These are phyloP conservation scores for Leccinum pellstonianum DNA, from an alignment of 768 basidiomycete genomes.

Conservation along the genomic window DNA sequence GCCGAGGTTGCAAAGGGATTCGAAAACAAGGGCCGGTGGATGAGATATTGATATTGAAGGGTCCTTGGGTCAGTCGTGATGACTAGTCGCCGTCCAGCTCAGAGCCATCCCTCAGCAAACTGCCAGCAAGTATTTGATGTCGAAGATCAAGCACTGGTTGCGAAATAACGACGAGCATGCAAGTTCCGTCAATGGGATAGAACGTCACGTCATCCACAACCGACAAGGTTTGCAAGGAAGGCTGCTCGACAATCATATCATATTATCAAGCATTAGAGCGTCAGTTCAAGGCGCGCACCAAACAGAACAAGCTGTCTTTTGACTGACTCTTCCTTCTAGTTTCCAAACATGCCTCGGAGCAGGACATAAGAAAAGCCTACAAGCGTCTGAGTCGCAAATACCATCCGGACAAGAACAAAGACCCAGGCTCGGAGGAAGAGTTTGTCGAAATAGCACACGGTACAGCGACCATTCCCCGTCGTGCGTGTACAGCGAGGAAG, in stretches of 20 bases:
- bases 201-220: too few relatives aligned
- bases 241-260: too few relatives aligned
- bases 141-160: too few relatives aligned
- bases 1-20: constrained; percentile 49
- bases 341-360: constrained; percentile 76
- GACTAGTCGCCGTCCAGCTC: constrained; percentile 11
- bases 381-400: constrained; percentile 84
- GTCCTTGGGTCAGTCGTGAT: constrained; percentile 45
- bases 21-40: constrained; percentile 58
- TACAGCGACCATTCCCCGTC: constrained; percentile 36
- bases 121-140: constrained; percentile 31
- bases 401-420: constrained; percentile 96
- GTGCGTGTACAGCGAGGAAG: background rate
- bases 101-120: constrained; percentile 41
- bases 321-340: constrained; percentile 40
- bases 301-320: constrained; percentile 16
- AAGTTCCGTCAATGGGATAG: too few relatives aligned
- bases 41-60: constrained; percentile 56
- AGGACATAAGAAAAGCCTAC: constrained; percentile 90
- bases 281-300: constrained; percentile 47
- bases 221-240: too few relatives aligned
- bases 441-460: constrained; percentile 93
- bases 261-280: constrained; percentile 77
- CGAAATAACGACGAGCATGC: too few relatives aligned
- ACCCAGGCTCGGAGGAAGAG: constrained; percentile 72